Evolutionary conservation across 768 basidiomycete genomes (phyloP).

Genomic region (Melanogaster broomeanus): DNA sequence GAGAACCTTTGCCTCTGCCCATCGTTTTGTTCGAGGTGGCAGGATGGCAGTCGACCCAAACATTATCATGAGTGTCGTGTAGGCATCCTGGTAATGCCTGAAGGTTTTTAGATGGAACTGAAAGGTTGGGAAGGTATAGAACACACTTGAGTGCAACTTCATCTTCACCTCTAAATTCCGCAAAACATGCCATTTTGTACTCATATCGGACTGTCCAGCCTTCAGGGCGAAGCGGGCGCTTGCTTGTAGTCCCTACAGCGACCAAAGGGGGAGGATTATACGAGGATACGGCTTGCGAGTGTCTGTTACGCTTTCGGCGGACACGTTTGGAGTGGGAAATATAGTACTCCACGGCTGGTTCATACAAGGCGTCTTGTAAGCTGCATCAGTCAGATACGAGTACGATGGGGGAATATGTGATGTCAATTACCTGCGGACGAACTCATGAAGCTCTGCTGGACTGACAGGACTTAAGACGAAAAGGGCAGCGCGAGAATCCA

Average conservation of each 20-base stretch:
- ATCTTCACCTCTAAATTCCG: conserved; percentile 91
- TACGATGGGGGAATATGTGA: neutral
- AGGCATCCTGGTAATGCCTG: conserved; percentile 95
- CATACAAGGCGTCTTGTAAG: conserved; percentile 86
- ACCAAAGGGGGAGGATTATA: conserved; percentile 49
- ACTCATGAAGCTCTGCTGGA: conserved; percentile 82
- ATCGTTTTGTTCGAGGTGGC: conserved; percentile 92
- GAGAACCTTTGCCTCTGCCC: conserved; percentile 98
- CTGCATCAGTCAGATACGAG: conserved; percentile 36
- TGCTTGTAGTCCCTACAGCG: conserved; percentile 38
- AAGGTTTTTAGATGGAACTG: conserved; percentile 9
- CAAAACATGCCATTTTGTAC: conserved; percentile 96
- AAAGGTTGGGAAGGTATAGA: conserved; percentile 9
- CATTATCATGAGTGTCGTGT: conserved; percentile 80
- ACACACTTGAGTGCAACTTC: conserved; percentile 90
- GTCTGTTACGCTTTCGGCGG: conserved; percentile 82
- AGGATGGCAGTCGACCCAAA: conserved; percentile 85
- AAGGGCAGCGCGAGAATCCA: conserved; percentile 89
- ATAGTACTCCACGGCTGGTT: conserved; percentile 92
- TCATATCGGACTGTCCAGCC: conserved; percentile 98
- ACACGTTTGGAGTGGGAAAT: conserved; percentile 91
- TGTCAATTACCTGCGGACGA: conserved; percentile 68
- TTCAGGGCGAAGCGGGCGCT: conserved; percentile 71
- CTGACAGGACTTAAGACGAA: conserved; percentile 96
- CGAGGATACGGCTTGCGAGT: conserved; percentile 58